Base-by-base conservation (phyloP, 1,284 basidiomycete genomes). In the Ganoderma multipileum region DNA sequence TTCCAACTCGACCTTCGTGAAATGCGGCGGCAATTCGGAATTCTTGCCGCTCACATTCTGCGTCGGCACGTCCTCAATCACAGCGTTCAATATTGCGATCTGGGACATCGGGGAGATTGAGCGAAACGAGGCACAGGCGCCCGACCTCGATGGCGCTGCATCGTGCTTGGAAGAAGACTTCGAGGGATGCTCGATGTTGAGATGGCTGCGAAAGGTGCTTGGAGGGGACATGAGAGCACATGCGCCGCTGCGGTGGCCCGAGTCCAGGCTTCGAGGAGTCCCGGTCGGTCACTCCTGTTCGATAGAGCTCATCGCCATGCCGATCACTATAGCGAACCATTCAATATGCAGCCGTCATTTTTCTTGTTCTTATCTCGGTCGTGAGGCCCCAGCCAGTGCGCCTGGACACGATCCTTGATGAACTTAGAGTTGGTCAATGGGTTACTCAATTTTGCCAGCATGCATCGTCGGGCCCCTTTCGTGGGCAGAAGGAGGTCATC, bases 221-320 rank as follows among this genome's bases (percentile, higher is more conserved):
- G 47, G 47, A 50, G 47, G 23, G 23, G 23, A 26, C 11, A 50
- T 26, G 47, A 11, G 47, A 50, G 47, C 47, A 23, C 47, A 50
- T 26, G 23, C 8, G 33, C 2, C 23, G 11, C 47, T 20, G 23
- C 47, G 20, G 47, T 26, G 47, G 47, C n/a, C n/a, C n/a, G n/a
- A n/a, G n/a, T 50, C 47, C 47, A 50, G 47, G 47, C 47, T 26
- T 26, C 20, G 18, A 33, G 38, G 6, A 39, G 38, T 8, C 38
- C 38, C 9, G 14, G 4, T 11, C 16, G 18, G 52, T 14, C 52
- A 54, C 52, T 28, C 28, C 52, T 30, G 52, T 55, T 55, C 28
- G 52, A 55, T 33, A 55, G 30, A 55, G 18, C 28, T 55, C 52
- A 55, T 55, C 52, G 52, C 12, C 52, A 55, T 55, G 52, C 30